Evolutionary conservation across 352 stramenopile genomes (phyloP).

Genomic region (Phytophthora tentaculata): DNA sequence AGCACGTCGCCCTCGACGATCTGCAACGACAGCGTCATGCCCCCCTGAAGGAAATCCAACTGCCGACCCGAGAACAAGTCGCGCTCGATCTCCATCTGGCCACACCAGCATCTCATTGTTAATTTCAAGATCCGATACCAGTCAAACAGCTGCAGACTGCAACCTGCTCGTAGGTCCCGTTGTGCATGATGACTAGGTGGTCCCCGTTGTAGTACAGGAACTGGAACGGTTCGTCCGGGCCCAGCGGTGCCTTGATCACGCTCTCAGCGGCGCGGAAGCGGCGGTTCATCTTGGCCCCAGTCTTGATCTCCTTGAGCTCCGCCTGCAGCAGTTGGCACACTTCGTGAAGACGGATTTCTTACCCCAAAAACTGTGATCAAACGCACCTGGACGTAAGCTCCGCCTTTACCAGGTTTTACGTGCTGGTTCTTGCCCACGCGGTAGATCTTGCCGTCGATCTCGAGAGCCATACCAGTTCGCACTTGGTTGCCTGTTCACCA

Average conservation of each 20-base stretch:
- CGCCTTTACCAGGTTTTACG: constrained; percentile 87
- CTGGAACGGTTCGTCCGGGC: constrained; percentile 78
- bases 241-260: constrained; percentile 79
- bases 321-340: constrained; percentile 41
- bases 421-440: constrained; percentile 86
- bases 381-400: constrained; percentile 76
- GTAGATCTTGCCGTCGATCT: constrained; percentile 87
- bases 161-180: constrained; percentile 83
- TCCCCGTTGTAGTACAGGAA: constrained; percentile 83
- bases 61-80: constrained; percentile 77
- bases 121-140: neutral
- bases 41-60: constrained; percentile 79
- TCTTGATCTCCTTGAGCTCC: constrained; percentile 90
- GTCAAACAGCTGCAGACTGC: constrained; percentile 6
- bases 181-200: constrained; percentile 88
- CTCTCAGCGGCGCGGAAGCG: constrained; percentile 84
- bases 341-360: neutral
- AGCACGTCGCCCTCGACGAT: constrained; percentile 86
- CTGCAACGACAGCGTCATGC: constrained; percentile 83
- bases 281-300: constrained; percentile 81
- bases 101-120: neutral
- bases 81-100: constrained; percentile 74
- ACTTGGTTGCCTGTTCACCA: constrained; percentile 88
- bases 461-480: constrained; percentile 80
- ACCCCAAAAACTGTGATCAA: neutral